A percentile compares a stretch with the other conserved stretches of the same genome.
These are phyloP conservation scores for Luzula sylvatica DNA, from an alignment of 176 grass and related monocot species.

Conservation along the genomic window DNA sequence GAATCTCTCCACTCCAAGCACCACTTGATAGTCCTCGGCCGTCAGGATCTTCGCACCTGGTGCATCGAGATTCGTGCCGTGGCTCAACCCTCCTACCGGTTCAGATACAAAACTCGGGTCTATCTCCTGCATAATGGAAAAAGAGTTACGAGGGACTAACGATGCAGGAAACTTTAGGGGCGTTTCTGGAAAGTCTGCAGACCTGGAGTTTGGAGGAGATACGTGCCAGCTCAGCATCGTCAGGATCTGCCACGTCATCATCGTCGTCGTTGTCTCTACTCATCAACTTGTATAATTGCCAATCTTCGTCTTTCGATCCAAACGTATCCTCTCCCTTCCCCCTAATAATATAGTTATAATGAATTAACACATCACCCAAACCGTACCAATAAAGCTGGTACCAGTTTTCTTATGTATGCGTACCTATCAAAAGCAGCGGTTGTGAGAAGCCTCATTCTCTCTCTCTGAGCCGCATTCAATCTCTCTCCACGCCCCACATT, in stretches of 20 bases:
- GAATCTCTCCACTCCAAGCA: conserved; percentile 66
- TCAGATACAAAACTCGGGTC: conserved; percentile 75
- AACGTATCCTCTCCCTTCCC: conserved; percentile 98
- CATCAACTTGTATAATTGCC: conserved; percentile 97
- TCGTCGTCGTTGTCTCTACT: conserved; percentile 82
- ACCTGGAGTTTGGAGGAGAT: conserved; percentile 72
- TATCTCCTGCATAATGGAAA: conserved; percentile 48
- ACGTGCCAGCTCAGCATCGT: conserved; percentile 69
- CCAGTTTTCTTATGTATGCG: background rate
- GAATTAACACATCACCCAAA: too few species aligned
- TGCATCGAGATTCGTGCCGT: conserved; percentile 28
- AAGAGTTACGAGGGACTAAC: too few species aligned
- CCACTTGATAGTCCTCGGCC: conserved; percentile 61
- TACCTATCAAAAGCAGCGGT: conserved; percentile 79
- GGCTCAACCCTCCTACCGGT: conserved; percentile 23
- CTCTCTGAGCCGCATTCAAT: conserved; percentile 84
- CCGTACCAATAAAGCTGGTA: too few species aligned
- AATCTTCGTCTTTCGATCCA: conserved; percentile 83
- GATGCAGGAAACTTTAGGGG: too few species aligned
- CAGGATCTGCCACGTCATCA: conserved; percentile 59
- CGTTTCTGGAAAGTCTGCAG: conserved; percentile 4
- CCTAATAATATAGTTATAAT: background rate
- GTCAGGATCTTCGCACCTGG: conserved; percentile 40
- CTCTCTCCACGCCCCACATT: conserved; percentile 81
- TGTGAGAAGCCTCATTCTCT: conserved; percentile 83